Evolutionary conservation across 208 protist genomes (phyloP).

Genomic region (Wallacemonas rigidus): DNA sequence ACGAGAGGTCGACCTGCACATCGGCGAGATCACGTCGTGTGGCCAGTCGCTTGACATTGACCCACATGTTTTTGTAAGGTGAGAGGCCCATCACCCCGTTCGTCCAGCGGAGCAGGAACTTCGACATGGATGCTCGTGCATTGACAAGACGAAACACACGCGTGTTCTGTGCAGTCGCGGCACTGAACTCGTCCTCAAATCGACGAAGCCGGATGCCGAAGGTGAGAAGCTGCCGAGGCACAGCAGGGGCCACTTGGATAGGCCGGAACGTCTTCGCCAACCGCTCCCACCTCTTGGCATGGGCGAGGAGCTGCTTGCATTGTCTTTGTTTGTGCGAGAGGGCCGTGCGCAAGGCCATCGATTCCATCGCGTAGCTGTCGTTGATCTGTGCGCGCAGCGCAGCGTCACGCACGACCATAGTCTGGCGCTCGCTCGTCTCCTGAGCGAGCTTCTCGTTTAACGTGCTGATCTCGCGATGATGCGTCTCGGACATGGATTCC

Average conservation of each 20-base stretch:
- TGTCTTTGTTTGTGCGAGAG: constrained; percentile 36
- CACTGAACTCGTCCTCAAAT: constrained; percentile 50
- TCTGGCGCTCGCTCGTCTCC: constrained; percentile 21
- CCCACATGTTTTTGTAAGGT: constrained; percentile 25
- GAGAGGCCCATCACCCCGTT: constrained; percentile 68
- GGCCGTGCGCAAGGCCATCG: constrained; percentile 50
- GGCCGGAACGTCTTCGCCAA: constrained; percentile 79
- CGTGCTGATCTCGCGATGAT: constrained; percentile 2
- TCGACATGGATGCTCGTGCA: constrained; percentile 7
- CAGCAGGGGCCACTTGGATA: constrained; percentile 24
- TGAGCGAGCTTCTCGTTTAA: constrained; percentile 30
- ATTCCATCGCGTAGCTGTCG: constrained; percentile 61
- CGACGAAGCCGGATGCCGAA: constrained; percentile 29
- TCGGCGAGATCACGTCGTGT: constrained; percentile 4
- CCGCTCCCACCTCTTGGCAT: constrained; percentile 69
- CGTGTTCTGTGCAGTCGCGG: constrained; percentile 2
- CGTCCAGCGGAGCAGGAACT: constrained; percentile 72
- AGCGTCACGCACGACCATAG: constrained; percentile 30
- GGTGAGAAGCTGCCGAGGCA: constrained; percentile 42
- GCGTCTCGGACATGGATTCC: constrained; percentile 13
- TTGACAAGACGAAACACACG: constrained; percentile 13
- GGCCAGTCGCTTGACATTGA: constrained; percentile 8
- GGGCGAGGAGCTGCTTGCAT: constrained; percentile 26
- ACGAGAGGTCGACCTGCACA: background rate
- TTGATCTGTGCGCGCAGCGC: constrained; percentile 62